A percentile compares a stretch with the other conserved stretches of the same genome.
Conservation (phyloP, 352 stramenopile species). For the Globisporangium camurandrum region DNA sequence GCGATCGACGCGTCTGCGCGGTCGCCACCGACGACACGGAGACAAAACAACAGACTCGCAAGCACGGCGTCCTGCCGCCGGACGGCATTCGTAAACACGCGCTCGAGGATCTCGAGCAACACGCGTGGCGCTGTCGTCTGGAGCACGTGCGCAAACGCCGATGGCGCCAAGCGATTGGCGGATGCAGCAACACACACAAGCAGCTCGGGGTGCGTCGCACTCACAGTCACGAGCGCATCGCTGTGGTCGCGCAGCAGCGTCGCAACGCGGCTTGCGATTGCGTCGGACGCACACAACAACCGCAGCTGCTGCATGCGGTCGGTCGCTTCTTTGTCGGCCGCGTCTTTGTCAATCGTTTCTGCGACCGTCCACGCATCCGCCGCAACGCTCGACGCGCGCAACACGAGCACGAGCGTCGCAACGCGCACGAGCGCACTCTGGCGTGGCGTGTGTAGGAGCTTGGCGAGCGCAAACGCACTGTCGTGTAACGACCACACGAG, state of each 20-base stretch:
- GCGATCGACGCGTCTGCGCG: conserved; percentile 18
- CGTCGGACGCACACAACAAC: conserved; percentile 23
- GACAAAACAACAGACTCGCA: conserved; percentile 42
- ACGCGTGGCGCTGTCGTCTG: conserved; percentile 28
- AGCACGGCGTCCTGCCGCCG: conserved; percentile 44
- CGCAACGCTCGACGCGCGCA: conserved; percentile 30
- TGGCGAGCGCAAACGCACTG: conserved; percentile 54
- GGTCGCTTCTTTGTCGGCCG: no score
- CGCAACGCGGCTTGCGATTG: conserved; percentile 27
- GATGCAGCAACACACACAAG: conserved; percentile 24
- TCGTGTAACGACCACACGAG: conserved; percentile 67
- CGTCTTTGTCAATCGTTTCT: conserved; percentile 8
- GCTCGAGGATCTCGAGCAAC: conserved; percentile 48
- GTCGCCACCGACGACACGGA: conserved; percentile 45
- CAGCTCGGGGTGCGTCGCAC: conserved; percentile 52
- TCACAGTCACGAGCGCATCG: conserved; percentile 44
- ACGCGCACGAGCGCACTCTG: conserved; percentile 47
- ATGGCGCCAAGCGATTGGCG: conserved; percentile 21
- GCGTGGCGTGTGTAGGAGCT: conserved; percentile 38
- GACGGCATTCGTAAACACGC: conserved; percentile 45
- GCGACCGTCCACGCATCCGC: conserved; percentile 22
- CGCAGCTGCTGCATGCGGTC: conserved; percentile 4
- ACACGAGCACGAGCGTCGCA: conserved; percentile 53
- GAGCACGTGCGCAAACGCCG: conserved; percentile 38
- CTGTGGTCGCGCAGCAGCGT: conserved; percentile 35